Conservation (phyloP, 352 stramenopile species). For the Thraustochytrium sp. region DNA sequence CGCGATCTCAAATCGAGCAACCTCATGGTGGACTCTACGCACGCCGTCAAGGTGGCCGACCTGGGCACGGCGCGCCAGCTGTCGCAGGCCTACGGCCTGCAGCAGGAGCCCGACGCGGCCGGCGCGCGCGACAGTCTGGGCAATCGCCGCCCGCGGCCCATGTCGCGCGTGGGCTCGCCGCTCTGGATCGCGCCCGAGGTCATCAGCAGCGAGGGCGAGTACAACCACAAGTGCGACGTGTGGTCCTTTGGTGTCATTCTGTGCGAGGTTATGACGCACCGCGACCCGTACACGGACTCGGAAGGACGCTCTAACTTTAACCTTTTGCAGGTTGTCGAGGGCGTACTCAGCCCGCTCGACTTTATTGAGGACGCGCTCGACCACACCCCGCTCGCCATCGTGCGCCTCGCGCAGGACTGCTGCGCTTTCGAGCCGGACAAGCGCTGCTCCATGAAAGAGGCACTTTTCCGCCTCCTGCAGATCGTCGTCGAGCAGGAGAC, state of each 20-base stretch:
- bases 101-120: not conserved
- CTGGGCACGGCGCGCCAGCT: constrained; percentile 34
- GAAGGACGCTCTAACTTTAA: constrained; percentile 20
- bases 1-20: constrained; percentile 54
- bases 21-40: constrained; percentile 58
- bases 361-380: not conserved
- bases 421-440: not conserved
- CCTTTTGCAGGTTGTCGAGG: constrained; percentile 26
- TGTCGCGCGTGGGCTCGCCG: constrained; percentile 37
- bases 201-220: constrained; percentile 36
- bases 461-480: constrained; percentile 38
- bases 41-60: constrained; percentile 39
- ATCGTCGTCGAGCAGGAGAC: constrained; percentile 41
- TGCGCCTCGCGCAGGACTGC: constrained; percentile 11
- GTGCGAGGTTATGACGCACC: constrained; percentile 35
- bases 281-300: constrained; percentile 39
- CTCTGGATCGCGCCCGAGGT: constrained; percentile 45
- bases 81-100: not conserved
- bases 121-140: not conserved
- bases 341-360: constrained; percentile 18
- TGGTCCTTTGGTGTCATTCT: constrained; percentile 45
- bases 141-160: not conserved
- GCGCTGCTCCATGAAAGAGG: constrained; percentile 35
- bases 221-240: constrained; percentile 38
- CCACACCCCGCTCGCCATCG: constrained; percentile 10